Percentiles rank a stretch among this genome's conserved stretches.
Evolutionary conservation across 192 early-diverging fungal genomes (phyloP).

Genomic region (Coemansia sp.): DNA sequence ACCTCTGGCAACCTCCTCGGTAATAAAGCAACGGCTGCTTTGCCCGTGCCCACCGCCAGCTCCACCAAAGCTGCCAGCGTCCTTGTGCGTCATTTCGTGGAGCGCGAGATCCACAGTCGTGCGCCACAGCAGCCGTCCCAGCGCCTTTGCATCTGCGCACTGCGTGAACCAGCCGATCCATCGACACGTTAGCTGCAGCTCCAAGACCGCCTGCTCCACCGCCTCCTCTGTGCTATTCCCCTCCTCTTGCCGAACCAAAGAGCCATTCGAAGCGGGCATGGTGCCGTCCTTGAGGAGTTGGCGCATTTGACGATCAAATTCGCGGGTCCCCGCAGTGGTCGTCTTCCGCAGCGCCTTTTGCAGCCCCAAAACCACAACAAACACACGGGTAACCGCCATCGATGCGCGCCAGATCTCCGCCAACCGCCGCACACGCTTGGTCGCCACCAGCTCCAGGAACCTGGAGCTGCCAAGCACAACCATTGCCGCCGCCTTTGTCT

Average conservation of each 20-base stretch:
- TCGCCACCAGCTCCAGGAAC: constrained; percentile 20
- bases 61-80: neutral
- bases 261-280: no score
- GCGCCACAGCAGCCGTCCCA: constrained; percentile 32
- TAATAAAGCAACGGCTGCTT: constrained; percentile 7
- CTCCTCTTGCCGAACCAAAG: no score
- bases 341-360: constrained; percentile 13
- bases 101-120: constrained; percentile 34
- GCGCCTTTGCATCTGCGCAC: constrained; percentile 22
- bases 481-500: constrained; percentile 19
- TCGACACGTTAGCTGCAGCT: constrained; percentile 31
- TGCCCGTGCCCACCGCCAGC: neutral
- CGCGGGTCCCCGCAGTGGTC: constrained; percentile 20
- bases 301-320: constrained; percentile 47
- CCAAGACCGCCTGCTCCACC: constrained; percentile 27
- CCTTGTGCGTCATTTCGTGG: constrained; percentile 12
- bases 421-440: neutral
- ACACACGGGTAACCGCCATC: constrained; percentile 18
- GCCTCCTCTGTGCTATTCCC: neutral
- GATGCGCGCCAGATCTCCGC: constrained; percentile 40
- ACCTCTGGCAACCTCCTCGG: constrained; percentile 10
- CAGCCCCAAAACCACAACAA: constrained; percentile 41
- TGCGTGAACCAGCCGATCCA: constrained; percentile 38
- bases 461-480: constrained; percentile 18
- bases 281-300: constrained; percentile 11